Conservation (phyloP, 164 flowering plant genomes). For the Magnolia officinalis region DNA sequence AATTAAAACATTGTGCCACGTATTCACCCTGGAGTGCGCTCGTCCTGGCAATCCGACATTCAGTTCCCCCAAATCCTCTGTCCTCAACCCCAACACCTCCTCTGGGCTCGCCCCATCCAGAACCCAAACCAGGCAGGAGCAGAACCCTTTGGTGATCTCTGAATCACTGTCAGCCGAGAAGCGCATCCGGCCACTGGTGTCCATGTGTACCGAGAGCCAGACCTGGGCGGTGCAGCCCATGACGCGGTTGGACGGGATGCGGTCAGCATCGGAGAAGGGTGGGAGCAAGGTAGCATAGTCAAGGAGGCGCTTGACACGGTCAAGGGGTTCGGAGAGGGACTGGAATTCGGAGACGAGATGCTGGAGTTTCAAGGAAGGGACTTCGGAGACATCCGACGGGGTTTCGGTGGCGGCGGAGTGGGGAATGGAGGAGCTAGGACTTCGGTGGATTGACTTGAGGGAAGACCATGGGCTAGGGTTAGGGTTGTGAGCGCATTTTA, state of each 20-base stretch:
- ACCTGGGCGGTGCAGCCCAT: slow-evolving; percentile 93
- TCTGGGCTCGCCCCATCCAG: slow-evolving; percentile 68
- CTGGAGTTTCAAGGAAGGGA: slow-evolving; percentile 30
- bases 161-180: slow-evolving; percentile 84
- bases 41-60: slow-evolving; percentile 54
- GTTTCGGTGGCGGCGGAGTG: slow-evolving; percentile 36
- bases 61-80: slow-evolving; percentile 64
- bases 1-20: slow-evolving; percentile 89
- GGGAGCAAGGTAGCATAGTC: slow-evolving; percentile 55
- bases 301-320: slow-evolving; percentile 67
- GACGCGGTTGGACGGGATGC: slow-evolving; percentile 53
- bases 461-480: slow-evolving; percentile 11
- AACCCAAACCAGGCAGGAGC: slow-evolving; percentile 59
- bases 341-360: slow-evolving; percentile 52
- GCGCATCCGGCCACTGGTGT: slow-evolving; percentile 47
- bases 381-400: slow-evolving; percentile 12
- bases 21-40: slow-evolving; percentile 60
- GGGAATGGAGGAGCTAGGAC: slow-evolving; percentile 18
- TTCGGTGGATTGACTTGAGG: slow-evolving; percentile 1
- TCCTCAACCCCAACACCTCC: slow-evolving; percentile 62
- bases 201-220: slow-evolving; percentile 63
- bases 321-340: slow-evolving; percentile 55
- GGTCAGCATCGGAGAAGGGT: slow-evolving; percentile 34
- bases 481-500: slow-evolving; percentile 22
- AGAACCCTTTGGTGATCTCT: slow-evolving; percentile 76